phyloP scores from a whole-genome alignment of 2,329 filamentous ascomycete genomes.

The Colletotrichum lupini region DNA sequence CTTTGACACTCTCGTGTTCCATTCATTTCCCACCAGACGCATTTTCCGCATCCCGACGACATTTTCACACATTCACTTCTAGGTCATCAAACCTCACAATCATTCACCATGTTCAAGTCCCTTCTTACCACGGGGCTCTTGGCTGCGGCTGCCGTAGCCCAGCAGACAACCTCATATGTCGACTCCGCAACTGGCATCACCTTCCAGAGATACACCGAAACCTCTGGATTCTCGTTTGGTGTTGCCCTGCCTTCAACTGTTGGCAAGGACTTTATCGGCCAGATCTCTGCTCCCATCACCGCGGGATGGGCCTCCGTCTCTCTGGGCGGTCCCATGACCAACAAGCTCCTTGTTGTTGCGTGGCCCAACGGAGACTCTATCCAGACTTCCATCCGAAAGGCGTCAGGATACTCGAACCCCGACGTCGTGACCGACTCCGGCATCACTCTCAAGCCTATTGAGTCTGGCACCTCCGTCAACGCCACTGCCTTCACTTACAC shows the following conservation, averaged over 20 bases:
- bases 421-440: conserved; percentile 48
- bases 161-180: conserved; percentile 29
- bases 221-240: conserved; percentile 26
- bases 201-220: conserved; percentile 32
- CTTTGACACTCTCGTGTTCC: conserved; percentile 25
- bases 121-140: conserved; percentile 23
- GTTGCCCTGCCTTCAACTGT: conserved; percentile 27
- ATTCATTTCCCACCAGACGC: conserved; percentile 14
- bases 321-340: conserved; percentile 55
- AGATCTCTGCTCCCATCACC: conserved; percentile 32
- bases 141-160: conserved; percentile 26
- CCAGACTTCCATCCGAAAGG: conserved; percentile 38
- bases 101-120: conserved; percentile 31
- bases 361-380: conserved; percentile 56
- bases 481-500: conserved; percentile 59
- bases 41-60: not conserved
- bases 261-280: conserved; percentile 35
- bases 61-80: conserved; percentile 2
- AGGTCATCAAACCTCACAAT: not conserved
- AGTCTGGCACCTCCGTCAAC: conserved; percentile 58
- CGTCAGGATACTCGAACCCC: conserved; percentile 52
- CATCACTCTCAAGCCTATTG: conserved; percentile 53
- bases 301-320: conserved; percentile 38
- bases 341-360: conserved; percentile 54
- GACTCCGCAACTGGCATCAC: conserved; percentile 26